Evolutionary conservation across 768 basidiomycete genomes (phyloP).

Genomic region (Lentinula sp.): DNA sequence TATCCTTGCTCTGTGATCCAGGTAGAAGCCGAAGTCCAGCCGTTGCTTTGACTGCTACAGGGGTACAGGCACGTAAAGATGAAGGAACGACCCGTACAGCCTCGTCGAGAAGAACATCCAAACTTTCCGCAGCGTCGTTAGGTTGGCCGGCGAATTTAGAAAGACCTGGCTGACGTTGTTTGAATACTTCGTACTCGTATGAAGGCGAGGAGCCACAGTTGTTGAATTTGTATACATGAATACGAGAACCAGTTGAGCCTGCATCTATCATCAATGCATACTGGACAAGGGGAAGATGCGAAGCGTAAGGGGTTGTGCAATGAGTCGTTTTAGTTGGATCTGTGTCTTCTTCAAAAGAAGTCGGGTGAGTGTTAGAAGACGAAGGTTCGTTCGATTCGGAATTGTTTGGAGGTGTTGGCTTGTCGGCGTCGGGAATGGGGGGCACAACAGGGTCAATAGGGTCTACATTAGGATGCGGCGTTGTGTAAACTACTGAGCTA

Average conservation of each 20-base stretch:
- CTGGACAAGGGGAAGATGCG: slow-evolving; percentile 60
- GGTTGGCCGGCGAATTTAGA: slow-evolving; percentile 58
- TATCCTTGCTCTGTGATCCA: slow-evolving; percentile 39
- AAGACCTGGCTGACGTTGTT: slow-evolving; percentile 74
- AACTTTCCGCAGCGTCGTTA: slow-evolving; percentile 64
- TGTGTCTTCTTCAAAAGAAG: slow-evolving; percentile 67
- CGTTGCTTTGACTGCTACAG: slow-evolving; percentile 69
- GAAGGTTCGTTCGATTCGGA: slow-evolving; percentile 10
- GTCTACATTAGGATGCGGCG: neutral
- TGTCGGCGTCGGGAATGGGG: slow-evolving; percentile 1
- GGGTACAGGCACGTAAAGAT: slow-evolving; percentile 53
- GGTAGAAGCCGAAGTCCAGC: slow-evolving; percentile 68
- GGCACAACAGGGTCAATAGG: neutral
- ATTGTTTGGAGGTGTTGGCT: slow-evolving; percentile 7
- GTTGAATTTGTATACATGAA: slow-evolving; percentile 99
- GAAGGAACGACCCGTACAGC: slow-evolving; percentile 75
- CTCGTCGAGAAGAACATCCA: slow-evolving; percentile 76
- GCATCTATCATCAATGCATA: slow-evolving; percentile 98
- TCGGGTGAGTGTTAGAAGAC: slow-evolving; percentile 25
- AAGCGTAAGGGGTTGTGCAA: slow-evolving; percentile 54
- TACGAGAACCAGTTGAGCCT: slow-evolving; percentile 93
- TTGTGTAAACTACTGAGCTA: neutral
- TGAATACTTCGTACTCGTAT: slow-evolving; percentile 94
- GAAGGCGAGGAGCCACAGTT: slow-evolving; percentile 70
- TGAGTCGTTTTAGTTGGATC: slow-evolving; percentile 67